phyloP scores from a whole-genome alignment of 2,329 filamentous ascomycete species.

The Colletotrichum falcatum region DNA sequence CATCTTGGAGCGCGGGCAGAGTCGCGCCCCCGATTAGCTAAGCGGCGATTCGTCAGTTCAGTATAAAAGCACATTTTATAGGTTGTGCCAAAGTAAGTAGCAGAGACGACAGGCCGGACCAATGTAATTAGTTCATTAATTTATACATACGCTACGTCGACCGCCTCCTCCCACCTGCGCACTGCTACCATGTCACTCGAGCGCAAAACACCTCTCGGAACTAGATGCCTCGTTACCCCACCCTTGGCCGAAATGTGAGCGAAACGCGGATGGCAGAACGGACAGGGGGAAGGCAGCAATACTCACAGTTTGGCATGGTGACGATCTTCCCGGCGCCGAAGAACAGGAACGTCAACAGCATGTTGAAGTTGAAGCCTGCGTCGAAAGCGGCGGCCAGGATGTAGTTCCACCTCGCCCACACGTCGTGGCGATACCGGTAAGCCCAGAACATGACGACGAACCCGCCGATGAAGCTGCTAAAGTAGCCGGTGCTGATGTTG shows the following conservation, averaged over 20 bases:
- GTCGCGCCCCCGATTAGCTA: accelerated
- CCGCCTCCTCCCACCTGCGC: not conserved
- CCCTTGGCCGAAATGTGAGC: not conserved
- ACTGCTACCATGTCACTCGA: not conserved
- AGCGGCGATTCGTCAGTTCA: not conserved
- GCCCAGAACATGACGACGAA: constrained; percentile 71
- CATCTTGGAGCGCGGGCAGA: not conserved
- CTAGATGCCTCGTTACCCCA: constrained; percentile 5
- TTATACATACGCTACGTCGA: not conserved
- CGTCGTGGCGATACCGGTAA: constrained; percentile 65
- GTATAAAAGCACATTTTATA: not conserved
- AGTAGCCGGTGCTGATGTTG: constrained; percentile 70
- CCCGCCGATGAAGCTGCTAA: constrained; percentile 68
- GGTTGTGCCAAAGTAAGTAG: not conserved
- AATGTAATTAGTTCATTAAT: no score
- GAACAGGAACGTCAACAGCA: constrained; percentile 71
- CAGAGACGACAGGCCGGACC: not conserved
- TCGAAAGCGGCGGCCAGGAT: constrained; percentile 71
- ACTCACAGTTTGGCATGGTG: constrained; percentile 67
- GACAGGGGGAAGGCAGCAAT: no score
- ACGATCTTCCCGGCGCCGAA: constrained; percentile 66
- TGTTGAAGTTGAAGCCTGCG: constrained; percentile 71
- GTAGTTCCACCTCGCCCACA: constrained; percentile 71
- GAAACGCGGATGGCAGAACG: not conserved
- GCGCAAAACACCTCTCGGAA: constrained; percentile 8